phyloP scores from a whole-genome alignment of 1,284 basidiomycete species.

The Exsudoporus floridanus region DNA sequence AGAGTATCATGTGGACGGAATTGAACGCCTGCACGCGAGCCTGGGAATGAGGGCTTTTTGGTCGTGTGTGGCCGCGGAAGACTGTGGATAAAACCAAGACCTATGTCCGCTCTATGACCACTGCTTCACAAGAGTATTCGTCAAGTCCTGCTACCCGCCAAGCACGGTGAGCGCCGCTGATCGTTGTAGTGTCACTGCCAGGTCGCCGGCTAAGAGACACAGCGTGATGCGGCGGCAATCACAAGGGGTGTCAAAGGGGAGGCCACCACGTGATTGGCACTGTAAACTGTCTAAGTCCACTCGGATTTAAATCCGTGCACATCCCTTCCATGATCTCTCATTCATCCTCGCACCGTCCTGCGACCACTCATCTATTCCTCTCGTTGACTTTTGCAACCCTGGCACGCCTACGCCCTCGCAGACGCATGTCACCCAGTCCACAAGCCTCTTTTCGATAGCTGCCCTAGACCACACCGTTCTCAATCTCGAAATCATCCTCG shows the following conservation, averaged over 20 bases:
- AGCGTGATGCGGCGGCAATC: slow-evolving; percentile 6
- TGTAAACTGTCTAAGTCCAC: slow-evolving; percentile 5
- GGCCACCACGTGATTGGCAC: slow-evolving; percentile 17
- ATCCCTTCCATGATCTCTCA: slow-evolving; percentile 10
- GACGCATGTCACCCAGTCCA: slow-evolving; percentile 23
- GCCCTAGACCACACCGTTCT: neutral
- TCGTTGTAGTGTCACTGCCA: neutral
- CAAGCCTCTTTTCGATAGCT: slow-evolving; percentile 18
- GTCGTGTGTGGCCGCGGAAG: neutral
- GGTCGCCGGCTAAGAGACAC: too few relatives aligned
- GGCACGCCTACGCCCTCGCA: slow-evolving; percentile 22
- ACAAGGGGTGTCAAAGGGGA: neutral
- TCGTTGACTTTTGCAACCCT: slow-evolving; percentile 12
- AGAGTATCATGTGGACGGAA: neutral
- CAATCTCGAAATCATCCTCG: neutral
- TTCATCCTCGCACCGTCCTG: neutral
- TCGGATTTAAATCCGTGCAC: slow-evolving; percentile 15
- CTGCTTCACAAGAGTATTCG: neutral
- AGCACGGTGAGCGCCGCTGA: slow-evolving; percentile 4
- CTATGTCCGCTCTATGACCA: slow-evolving; percentile 15
- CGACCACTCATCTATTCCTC: neutral
- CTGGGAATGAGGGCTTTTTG: neutral
- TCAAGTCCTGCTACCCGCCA: neutral
- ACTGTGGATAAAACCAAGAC: neutral
- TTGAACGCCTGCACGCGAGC: neutral